phyloP scores from a whole-genome alignment of 805 yeast species.

The Myxozyma kluyveri region DNA sequence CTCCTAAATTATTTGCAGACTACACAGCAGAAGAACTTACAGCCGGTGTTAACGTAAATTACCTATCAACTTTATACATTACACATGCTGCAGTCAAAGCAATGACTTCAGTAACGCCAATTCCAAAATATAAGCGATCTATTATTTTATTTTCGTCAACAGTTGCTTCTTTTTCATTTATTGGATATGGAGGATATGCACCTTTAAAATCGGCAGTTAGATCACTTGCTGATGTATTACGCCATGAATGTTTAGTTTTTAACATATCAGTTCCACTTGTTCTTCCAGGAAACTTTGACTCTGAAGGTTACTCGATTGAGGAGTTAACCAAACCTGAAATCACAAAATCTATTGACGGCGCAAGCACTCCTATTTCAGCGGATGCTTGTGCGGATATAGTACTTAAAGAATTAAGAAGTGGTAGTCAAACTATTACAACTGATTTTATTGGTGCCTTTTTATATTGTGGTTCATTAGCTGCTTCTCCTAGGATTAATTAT shows the following conservation, averaged over 20 bases:
- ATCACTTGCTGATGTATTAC: slow-evolving; percentile 67
- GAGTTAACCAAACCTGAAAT: slow-evolving; percentile 81
- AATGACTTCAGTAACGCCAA: slow-evolving; percentile 34
- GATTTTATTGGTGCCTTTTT: slow-evolving; percentile 84
- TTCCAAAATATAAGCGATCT: slow-evolving; percentile 43
- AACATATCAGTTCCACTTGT: slow-evolving; percentile 69
- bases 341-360: slow-evolving; percentile 80
- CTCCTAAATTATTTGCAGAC: slow-evolving; percentile 75
- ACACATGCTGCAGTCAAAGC: slow-evolving; percentile 56
- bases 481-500: slow-evolving; percentile 63
- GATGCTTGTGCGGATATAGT: slow-evolving; percentile 64
- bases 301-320: slow-evolving; percentile 84
- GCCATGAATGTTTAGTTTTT: slow-evolving; percentile 75
- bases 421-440: slow-evolving; percentile 72
- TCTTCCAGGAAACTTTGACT: slow-evolving; percentile 83
- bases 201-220: slow-evolving; percentile 84
- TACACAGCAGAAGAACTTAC: slow-evolving; percentile 56
- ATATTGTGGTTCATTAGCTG: slow-evolving; percentile 63
- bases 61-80: slow-evolving; percentile 67
- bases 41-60: slow-evolving; percentile 64
- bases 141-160: slow-evolving; percentile 70
- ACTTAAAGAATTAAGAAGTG: slow-evolving; percentile 54
- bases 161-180: slow-evolving; percentile 78
- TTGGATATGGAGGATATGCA: slow-evolving; percentile 88
- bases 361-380: slow-evolving; percentile 67